Conservation (phyloP, 2,329 filamentous ascomycete genomes). For the Penicillium janthinellum region DNA sequence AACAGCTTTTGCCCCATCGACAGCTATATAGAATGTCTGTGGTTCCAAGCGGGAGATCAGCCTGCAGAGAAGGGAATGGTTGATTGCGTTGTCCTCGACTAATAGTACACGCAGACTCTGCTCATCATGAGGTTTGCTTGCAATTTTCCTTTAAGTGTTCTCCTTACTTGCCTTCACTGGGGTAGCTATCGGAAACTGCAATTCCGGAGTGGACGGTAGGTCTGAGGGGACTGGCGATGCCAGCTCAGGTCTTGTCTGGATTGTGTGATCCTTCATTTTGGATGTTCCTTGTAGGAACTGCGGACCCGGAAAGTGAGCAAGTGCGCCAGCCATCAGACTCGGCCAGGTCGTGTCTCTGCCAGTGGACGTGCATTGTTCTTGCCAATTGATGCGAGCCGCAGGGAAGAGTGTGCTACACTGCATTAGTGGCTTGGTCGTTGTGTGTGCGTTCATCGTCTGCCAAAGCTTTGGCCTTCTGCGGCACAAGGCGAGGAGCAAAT, state of each 20-base stretch:
- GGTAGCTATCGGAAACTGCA: too few species aligned
- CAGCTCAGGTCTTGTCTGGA: too few species aligned
- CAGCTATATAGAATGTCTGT: background rate
- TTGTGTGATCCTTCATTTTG: too few species aligned
- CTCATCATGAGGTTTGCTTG: background rate
- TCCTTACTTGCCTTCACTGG: background rate
- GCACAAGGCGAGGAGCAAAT: background rate
- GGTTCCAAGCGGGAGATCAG: background rate
- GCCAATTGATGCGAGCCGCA: slow-evolving; percentile 41
- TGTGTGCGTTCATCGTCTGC: background rate
- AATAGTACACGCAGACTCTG: background rate
- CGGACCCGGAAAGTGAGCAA: too few species aligned
- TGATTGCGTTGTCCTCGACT: background rate
- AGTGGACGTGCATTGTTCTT: background rate
- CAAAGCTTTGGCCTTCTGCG: background rate
- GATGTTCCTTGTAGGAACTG: too few species aligned
- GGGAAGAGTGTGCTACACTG: slow-evolving; percentile 38
- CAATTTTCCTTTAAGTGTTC: background rate
- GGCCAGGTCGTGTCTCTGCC: background rate
- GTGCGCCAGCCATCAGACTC: too few species aligned
- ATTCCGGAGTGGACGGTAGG: too few species aligned
- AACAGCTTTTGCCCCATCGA: background rate
- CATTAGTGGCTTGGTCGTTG: slow-evolving; percentile 19
- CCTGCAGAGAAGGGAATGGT: background rate
- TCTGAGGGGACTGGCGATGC: too few species aligned